These are phyloP conservation scores for Zostera marina DNA, from an alignment of 116 monocot species.

Conservation along the genomic window DNA sequence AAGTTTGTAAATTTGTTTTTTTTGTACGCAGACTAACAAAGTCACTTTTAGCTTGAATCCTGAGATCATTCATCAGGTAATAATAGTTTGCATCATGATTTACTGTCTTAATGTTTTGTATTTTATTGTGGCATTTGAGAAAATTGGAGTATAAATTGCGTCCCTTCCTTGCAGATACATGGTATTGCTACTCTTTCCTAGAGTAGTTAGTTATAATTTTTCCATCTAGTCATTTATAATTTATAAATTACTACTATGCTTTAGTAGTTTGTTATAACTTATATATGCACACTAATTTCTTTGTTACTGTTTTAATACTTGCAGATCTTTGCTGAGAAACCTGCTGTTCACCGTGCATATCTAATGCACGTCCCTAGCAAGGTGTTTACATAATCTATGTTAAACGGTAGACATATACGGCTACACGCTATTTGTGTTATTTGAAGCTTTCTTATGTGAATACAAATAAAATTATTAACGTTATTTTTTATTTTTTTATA, in stretches of 20 bases:
- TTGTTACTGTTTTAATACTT: no score
- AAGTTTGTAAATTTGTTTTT: slow-evolving; percentile 3
- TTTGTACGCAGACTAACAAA: slow-evolving; percentile 72
- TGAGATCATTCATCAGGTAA: slow-evolving; percentile 96
- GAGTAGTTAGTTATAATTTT: no score
- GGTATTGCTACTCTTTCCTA: not conserved
- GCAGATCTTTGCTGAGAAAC: slow-evolving; percentile 98
- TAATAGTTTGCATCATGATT: not conserved
- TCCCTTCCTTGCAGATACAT: not conserved
- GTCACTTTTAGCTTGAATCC: slow-evolving; percentile 90
- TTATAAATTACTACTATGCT: no score
- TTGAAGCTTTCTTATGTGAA: no score
- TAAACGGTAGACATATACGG: not conserved
- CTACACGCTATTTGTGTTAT: no score
- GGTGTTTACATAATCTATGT: slow-evolving; percentile 15
- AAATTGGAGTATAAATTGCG: not conserved
- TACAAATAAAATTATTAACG: no score
- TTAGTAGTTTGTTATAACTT: no score
- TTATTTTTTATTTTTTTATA: no score
- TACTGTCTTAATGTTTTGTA: not conserved
- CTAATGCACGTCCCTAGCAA: slow-evolving; percentile 64
- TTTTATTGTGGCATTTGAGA: not conserved
- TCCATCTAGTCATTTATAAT: no score
- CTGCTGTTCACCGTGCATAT: slow-evolving; percentile 90
- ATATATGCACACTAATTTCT: no score